A percentile compares a stretch with the other conserved stretches of the same genome.
These are phyloP conservation scores for Suillus decipiens DNA, from an alignment of 768 basidiomycete species.

Conservation along the genomic window DNA sequence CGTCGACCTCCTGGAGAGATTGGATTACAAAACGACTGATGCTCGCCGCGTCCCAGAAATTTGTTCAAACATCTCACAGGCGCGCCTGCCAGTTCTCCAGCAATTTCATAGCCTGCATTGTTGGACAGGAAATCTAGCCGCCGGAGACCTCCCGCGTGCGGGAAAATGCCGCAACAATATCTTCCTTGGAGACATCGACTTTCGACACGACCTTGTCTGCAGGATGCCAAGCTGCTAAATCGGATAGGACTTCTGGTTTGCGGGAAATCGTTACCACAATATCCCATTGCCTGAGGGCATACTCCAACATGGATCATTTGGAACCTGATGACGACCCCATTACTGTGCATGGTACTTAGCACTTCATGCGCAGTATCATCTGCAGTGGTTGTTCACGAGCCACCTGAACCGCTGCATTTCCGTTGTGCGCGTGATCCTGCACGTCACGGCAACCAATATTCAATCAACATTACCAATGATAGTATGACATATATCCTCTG, in stretches of 20 bases:
- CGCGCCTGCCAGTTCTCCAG: constrained; percentile 30
- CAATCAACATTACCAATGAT: not conserved
- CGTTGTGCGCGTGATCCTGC: not conserved
- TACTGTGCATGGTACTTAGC: no score
- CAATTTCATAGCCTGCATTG: constrained; percentile 18
- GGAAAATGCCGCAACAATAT: constrained; percentile 17
- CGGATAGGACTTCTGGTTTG: constrained; percentile 10
- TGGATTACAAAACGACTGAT: constrained; percentile 29
- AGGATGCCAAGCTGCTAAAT: constrained; percentile 16
- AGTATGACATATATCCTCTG: not conserved
- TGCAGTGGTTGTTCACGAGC: no score
- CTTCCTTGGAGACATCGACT: constrained; percentile 18
- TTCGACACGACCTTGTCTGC: constrained; percentile 16
- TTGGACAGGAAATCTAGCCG: constrained; percentile 27
- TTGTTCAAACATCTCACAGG: constrained; percentile 27
- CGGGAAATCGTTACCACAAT: no score
- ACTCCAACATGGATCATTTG: no score
- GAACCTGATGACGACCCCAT: no score
- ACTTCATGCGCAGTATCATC: no score
- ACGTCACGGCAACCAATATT: not conserved
- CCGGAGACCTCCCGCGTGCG: constrained; percentile 9
- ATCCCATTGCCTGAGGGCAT: no score
- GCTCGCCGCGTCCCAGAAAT: constrained; percentile 30
- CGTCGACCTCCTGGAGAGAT: constrained; percentile 37
- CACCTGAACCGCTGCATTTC: not conserved